Evolutionary conservation across 2,329 filamentous ascomycete species (phyloP).

Genomic region (Paraphoma sp.): DNA sequence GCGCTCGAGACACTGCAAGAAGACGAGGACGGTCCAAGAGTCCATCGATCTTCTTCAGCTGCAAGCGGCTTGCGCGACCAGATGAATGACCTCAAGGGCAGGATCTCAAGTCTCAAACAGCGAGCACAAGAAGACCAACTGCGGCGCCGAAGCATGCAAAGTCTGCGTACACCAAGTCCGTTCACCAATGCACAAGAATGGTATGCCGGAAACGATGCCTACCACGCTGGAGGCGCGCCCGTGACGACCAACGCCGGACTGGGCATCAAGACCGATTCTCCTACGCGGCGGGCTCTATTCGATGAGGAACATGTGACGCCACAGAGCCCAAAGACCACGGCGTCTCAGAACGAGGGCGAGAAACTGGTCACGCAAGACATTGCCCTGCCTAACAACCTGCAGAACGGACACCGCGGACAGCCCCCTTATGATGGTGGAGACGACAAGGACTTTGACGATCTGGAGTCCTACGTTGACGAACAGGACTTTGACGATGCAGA

Average conservation of each 20-base stretch:
- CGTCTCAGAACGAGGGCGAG: conserved; percentile 26
- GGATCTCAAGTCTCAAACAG: conserved; percentile 80
- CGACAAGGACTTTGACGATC: conserved; percentile 26
- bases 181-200: conserved; percentile 75
- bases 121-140: conserved; percentile 80
- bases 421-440: conserved; percentile 31
- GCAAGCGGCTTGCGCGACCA: conserved; percentile 79
- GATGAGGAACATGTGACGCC: conserved; percentile 12
- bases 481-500: conserved; percentile 40
- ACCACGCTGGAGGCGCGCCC: conserved; percentile 31
- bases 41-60: conserved; percentile 73
- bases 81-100: conserved; percentile 83
- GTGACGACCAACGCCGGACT: conserved; percentile 36
- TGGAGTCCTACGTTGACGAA: conserved; percentile 27
- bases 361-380: conserved; percentile 11
- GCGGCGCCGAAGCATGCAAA: conserved; percentile 78
- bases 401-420: conserved; percentile 6
- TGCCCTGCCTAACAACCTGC: background rate
- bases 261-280: conserved; percentile 36
- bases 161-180: conserved; percentile 76
- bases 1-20: conserved; percentile 52
- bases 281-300: conserved; percentile 30
- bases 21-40: conserved; percentile 40
- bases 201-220: conserved; percentile 52
- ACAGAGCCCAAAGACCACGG: conserved; percentile 17